These are phyloP conservation scores for Coniochaeta hoffmannii DNA, from an alignment of 2,329 filamentous ascomycete species.

Conservation along the genomic window DNA sequence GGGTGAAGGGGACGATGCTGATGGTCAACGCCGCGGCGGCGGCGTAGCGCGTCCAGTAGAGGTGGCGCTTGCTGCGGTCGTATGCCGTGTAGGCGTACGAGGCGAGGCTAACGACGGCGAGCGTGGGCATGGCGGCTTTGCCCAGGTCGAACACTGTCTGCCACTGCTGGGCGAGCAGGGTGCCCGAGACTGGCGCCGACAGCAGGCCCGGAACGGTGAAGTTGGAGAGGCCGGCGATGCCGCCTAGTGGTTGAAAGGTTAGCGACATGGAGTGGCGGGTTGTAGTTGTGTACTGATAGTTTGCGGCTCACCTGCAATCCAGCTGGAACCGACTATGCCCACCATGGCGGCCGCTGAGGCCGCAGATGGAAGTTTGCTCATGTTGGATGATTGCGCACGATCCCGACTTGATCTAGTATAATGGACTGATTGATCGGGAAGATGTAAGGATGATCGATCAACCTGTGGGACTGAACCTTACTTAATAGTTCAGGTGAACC, in stretches of 20 bases:
- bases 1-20: constrained; percentile 31
- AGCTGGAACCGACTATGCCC: constrained; percentile 30
- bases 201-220: constrained; percentile 23
- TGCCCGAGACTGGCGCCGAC: constrained; percentile 17
- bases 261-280: not conserved
- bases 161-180: constrained; percentile 27
- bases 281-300: not conserved
- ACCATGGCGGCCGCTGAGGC: constrained; percentile 25
- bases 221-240: constrained; percentile 27
- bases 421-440: not conserved
- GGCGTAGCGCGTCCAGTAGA: constrained; percentile 25
- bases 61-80: constrained; percentile 16
- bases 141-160: constrained; percentile 28
- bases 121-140: constrained; percentile 26
- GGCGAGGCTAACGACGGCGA: constrained; percentile 22
- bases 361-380: constrained; percentile 7
- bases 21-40: constrained; percentile 25
- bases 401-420: not conserved
- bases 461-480: too few relatives aligned
- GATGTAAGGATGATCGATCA: not conserved
- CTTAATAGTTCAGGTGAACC: too few relatives aligned
- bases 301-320: constrained; percentile 24
- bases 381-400: not conserved
- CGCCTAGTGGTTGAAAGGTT: constrained; percentile 23
- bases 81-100: constrained; percentile 30